A percentile compares a stretch with the other conserved stretches of the same genome.
Evolutionary conservation across 257 asterid genomes (phyloP).

Genomic region (Asclepias syriaca): DNA sequence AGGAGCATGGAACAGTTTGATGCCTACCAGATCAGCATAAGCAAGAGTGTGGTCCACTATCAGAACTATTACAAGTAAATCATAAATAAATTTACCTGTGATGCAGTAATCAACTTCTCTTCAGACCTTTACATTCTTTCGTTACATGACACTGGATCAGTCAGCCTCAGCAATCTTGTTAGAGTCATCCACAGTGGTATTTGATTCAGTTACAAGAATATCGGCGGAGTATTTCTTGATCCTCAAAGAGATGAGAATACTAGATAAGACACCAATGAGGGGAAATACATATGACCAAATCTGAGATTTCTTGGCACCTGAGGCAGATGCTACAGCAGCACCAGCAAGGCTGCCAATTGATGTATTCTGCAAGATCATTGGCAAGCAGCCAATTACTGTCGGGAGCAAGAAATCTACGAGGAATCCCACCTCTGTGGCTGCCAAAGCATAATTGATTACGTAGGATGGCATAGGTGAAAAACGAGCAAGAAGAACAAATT

Average conservation of each 20-base stretch:
- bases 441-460: slow-evolving; percentile 83
- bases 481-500: slow-evolving; percentile 87
- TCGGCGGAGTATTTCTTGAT: slow-evolving; percentile 69
- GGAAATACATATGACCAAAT: slow-evolving; percentile 74
- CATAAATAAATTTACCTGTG: neutral
- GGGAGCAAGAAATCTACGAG: slow-evolving; percentile 80
- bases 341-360: slow-evolving; percentile 96
- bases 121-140: slow-evolving; percentile 23
- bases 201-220: slow-evolving; percentile 23
- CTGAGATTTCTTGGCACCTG: slow-evolving; percentile 48
- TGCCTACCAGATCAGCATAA: neutral
- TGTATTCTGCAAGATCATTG: slow-evolving; percentile 95
- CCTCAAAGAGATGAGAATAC: slow-evolving; percentile 80
- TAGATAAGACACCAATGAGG: slow-evolving; percentile 71
- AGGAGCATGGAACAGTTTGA: neutral
- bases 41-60: neutral
- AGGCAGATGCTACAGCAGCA: slow-evolving; percentile 77
- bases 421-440: slow-evolving; percentile 75
- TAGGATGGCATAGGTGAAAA: slow-evolving; percentile 96
- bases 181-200: slow-evolving; percentile 12
- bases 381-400: slow-evolving; percentile 81
- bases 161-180: slow-evolving; percentile 23
- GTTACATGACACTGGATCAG: slow-evolving; percentile 19
- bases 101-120: slow-evolving; percentile 21
- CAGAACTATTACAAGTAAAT: neutral